Evolutionary conservation across 164 flowering plant genomes (phyloP).

Genomic region (Magnolia officinalis): DNA sequence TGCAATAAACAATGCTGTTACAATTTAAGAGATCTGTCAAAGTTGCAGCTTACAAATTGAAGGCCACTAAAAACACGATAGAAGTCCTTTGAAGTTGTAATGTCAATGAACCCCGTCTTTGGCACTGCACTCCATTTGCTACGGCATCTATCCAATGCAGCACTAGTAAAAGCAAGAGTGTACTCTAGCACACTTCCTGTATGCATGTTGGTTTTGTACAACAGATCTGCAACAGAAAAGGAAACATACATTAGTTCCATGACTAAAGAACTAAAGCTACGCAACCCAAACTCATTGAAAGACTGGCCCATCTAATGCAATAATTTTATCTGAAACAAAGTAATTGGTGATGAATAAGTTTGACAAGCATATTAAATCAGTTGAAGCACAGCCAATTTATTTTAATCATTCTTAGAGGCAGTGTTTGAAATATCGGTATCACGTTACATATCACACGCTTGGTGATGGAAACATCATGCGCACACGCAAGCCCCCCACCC

Average conservation of each 20-base stretch:
- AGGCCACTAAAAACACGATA: slow-evolving; percentile 95
- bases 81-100: slow-evolving; percentile 92
- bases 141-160: slow-evolving; percentile 83
- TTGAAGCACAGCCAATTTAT: neutral
- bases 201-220: slow-evolving; percentile 84
- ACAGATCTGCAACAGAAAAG: slow-evolving; percentile 53
- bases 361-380: neutral
- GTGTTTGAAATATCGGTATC: too few species aligned
- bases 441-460: too few species aligned
- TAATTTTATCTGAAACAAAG: neutral
- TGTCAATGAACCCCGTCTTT: slow-evolving; percentile 94
- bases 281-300: neutral
- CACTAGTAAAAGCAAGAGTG: slow-evolving; percentile 95
- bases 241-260: neutral
- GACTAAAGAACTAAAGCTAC: neutral
- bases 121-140: slow-evolving; percentile 92
- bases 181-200: slow-evolving; percentile 94
- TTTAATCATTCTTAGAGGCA: too few species aligned
- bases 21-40: neutral
- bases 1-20: neutral
- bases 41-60: slow-evolving; percentile 65
- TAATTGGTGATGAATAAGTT: neutral
- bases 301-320: neutral
- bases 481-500: too few species aligned
- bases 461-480: too few species aligned